Base-by-base conservation (phyloP, 768 basidiomycete genomes). In the Candolleomyces eurysporus region DNA sequence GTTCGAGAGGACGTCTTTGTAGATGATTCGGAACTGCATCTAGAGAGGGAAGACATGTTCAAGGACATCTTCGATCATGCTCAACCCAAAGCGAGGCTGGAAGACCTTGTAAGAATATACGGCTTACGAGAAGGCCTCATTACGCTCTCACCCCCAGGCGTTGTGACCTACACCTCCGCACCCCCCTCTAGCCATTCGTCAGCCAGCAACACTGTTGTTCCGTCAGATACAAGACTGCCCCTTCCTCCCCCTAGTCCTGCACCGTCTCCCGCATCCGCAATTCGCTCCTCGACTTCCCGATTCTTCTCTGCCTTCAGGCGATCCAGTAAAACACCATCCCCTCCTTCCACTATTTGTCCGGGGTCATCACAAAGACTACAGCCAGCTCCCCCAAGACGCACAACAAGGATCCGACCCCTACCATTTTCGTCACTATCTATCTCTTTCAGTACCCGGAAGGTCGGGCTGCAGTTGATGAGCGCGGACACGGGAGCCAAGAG, bases 1-100 rank as follows among this genome's bases (percentile, higher is more conserved):
- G 88, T 90, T 57, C 85, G 84, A 21, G 88, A 93, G 68, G 92
- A 94, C 72, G 81, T 92, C 48, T 87, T 88, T 79, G 76, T 80
- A 45, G 91, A 92, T 72, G 89, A 91, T 52, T 80, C 82, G 2
- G 84, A 86, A 68, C 79, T 93, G 22, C 90, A 94, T 65, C 82
- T 91, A 51, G 88, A 88, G 66, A 79, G 87, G 13, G 86, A 88
- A 58, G 91, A 92, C 69, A 80, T 82, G 10, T 93, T 89, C 77
- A 86, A 85, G 61, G 92, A 93, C 66, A 74, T 94, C 26, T 93
- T 94, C 69, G 89, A 90, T 64, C 81, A 89, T 57, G 81, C 78
- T 65, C 89, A 94, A 73, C 92, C 92, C 5, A 83, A 85, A 53
- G 83, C 84, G 31, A 76, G 92, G 21, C 69, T 89, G n/a, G 92